A percentile compares a stretch with the other conserved stretches of the same genome.
phyloP scores from a whole-genome alignment of 2,329 filamentous ascomycete genomes.

The Lecanicillium sp. region DNA sequence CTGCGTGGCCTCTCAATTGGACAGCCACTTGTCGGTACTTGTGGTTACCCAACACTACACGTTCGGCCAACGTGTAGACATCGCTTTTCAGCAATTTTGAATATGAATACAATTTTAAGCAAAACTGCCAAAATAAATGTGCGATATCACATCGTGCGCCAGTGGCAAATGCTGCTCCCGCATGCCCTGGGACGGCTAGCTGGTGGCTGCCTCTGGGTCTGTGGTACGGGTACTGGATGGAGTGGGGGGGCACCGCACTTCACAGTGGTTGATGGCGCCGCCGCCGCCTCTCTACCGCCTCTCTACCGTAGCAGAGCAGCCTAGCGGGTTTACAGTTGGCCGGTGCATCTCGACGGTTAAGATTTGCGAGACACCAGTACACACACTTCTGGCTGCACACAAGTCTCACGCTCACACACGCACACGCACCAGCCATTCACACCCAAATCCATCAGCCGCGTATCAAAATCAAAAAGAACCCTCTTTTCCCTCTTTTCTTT shows the following conservation, averaged over 20 bases:
- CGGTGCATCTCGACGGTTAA: background rate
- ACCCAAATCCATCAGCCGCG: background rate
- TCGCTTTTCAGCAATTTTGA: background rate
- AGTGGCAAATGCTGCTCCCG: slow-evolving; percentile 12
- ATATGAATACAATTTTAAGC: background rate
- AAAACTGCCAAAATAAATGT: background rate
- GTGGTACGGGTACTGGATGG: no score
- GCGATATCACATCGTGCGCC: slow-evolving; percentile 5
- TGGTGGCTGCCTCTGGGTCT: no score
- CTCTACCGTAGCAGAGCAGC: no score
- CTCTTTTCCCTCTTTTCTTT: background rate
- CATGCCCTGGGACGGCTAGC: slow-evolving; percentile 9
- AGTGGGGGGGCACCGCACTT: no score
- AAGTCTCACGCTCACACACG: no score
- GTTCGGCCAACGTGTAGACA: no score
- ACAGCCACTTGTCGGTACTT: no score
- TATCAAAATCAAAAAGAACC: background rate
- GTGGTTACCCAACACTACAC: no score
- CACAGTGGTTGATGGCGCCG: background rate
- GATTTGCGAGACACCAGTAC: slow-evolving; percentile 1
- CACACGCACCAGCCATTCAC: background rate
- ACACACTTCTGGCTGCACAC: no score
- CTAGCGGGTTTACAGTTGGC: slow-evolving; percentile 1
- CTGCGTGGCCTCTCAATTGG: no score
- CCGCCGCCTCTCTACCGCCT: no score